Evolutionary conservation across 2,329 filamentous ascomycete species (phyloP), one percentile per base, ranked within the genome.

Genomic region (Hypoxylon sp.): DNA sequence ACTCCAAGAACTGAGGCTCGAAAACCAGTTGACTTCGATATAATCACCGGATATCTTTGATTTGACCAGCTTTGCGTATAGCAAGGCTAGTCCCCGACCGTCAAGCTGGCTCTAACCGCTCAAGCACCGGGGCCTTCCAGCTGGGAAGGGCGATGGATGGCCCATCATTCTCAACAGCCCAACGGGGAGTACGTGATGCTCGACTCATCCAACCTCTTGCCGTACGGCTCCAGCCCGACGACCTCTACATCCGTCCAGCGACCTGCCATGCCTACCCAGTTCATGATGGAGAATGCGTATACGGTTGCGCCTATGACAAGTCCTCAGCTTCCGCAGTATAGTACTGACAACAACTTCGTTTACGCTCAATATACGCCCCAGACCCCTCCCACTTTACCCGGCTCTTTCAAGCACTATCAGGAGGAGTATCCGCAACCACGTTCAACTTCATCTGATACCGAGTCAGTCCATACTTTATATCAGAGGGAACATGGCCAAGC

Each of bases 91-190:
- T 57, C 56, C 55, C 64, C 65, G 61, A 73, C 70, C 73, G 70
- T 51, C 74, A 79, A 73, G 61, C 78, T 87, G 83, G 81, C 82
- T 69, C 79, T 85, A 70, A 78, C 81, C 59, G 76, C 80, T 72
- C 79, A 82, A 71, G 73, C 80, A 57, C 75, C 80, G 62, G 77
- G 77, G 48, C 71, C 78, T 67, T 77, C 80, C 55, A 78, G 76
- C 76, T 89, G 86, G 87, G 82, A 79, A 70, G 37, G 37, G 37
- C 84, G 84, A 69, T 87, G 84, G 82, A 76, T 81, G 67, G 75
- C 82, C 62, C 84, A 85, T 44, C 80, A 85, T 67, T 75, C 82
- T 62, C 84, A 85, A 43, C 80, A 85, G 46, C 67, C 72, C 6
- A 68, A 65, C 48, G 39, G 71, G 22, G 81, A 83, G 37, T 86